Percentiles rank a stretch among this genome's conserved stretches.
Conservation (phyloP, 768 basidiomycete genomes). For the Xanthoconium stramineum region DNA sequence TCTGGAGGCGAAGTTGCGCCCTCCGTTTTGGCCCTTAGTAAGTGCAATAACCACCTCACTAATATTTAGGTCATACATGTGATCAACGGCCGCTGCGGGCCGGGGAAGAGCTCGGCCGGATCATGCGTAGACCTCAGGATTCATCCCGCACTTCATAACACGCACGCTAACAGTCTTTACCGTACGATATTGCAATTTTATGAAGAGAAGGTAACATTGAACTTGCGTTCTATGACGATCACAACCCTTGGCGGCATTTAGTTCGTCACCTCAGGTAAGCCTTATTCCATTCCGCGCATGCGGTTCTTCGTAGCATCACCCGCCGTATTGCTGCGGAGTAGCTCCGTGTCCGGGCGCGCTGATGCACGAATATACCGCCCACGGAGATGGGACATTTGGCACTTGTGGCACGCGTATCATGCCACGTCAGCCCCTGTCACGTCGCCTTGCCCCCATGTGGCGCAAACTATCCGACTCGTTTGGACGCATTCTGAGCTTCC, state of each 20-base stretch:
- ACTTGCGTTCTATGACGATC: slow-evolving; percentile 10
- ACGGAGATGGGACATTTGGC: slow-evolving; percentile 3
- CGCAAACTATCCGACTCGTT: slow-evolving; percentile 3
- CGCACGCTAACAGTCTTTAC: not conserved
- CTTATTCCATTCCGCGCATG: slow-evolving; percentile 6
- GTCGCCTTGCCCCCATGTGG: slow-evolving; percentile 2
- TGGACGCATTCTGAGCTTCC: not conserved
- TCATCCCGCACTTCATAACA: slow-evolving; percentile 3
- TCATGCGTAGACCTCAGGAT: slow-evolving; percentile 5
- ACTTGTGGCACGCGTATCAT: slow-evolving; percentile 2
- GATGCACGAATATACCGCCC: slow-evolving; percentile 3
- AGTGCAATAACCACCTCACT: slow-evolving; percentile 4
- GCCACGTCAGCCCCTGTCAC: slow-evolving; percentile 13
- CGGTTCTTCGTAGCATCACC: not conserved
- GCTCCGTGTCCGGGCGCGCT: slow-evolving; percentile 1
- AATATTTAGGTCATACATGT: not conserved
- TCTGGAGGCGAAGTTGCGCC: not conserved
- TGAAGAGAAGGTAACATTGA: slow-evolving; percentile 7
- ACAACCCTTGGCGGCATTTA: not conserved
- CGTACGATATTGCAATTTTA: not conserved
- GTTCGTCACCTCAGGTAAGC: not conserved
- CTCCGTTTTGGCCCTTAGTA: slow-evolving; percentile 17
- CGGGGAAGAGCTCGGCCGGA: slow-evolving; percentile 19
- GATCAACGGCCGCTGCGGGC: not conserved
- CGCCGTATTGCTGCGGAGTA: slow-evolving; percentile 7